Evolutionary conservation across 495 filamentous ascomycete species (phyloP), one percentile per base, ranked within the genome.

Genomic region (Neurospora pannonica): DNA sequence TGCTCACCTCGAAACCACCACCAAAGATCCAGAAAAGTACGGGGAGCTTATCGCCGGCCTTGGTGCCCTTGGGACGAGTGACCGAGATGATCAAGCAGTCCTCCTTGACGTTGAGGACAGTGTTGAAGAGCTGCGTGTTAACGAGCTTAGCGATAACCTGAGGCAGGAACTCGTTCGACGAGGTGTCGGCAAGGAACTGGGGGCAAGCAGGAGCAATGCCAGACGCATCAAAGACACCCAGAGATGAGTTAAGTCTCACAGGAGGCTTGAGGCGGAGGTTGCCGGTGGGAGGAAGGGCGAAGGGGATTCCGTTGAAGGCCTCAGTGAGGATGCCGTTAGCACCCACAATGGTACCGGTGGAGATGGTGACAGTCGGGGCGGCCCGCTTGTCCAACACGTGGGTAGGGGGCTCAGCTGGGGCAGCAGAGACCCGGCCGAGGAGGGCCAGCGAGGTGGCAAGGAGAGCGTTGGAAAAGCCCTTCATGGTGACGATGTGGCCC

Each of bases 21-120:
- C 91, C 92, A 78, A 87, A 92, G 71, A 94, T 93, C 91, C 92
- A 93, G 34, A 92, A 88, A 43, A 91, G 83, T 28, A 94, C 91
- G 0, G 92, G 92, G 4, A 93, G 81, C 67, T 89, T 88, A 4
- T 88, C 82, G n/a, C 81, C 82, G 0, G 82, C 77, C 71, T 78
- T 86, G 60, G 85, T 90, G 19, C 88, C 90, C 0, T 84, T 74
- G 13, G 92, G 92, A 31, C 92, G 89, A 31, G 89, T 82, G 34
- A 94, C 86, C 71, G 88, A 89, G 54, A 94, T 80, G 39, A 83
- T 90, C 72, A 94, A 79, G 79, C 92, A 94, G 81, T 93, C 92
- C 78, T 94, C 92, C 60, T 84, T 87, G 34, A 87, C 77, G 8
- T 79, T 80, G 5, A 83, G 79, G 17, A 78, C 82, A 17, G 75